Base-by-base conservation (phyloP, 148 eudicot genomes). In the Simmondsia chinensis region DNA sequence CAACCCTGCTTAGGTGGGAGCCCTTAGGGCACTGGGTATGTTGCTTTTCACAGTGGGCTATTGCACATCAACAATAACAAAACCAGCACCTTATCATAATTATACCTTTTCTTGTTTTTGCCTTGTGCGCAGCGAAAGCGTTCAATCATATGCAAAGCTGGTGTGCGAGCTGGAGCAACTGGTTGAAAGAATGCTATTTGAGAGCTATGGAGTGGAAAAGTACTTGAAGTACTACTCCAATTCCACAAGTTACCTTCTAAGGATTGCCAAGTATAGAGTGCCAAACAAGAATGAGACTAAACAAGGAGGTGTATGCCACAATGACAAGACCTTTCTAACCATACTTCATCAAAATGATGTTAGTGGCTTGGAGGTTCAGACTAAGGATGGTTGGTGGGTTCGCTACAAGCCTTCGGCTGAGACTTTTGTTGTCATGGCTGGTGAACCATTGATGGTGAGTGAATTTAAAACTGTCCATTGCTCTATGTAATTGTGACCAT, bases 371-470 rank as follows among this genome's bases (percentile, higher is more conserved):
- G 68, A 79, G 40, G 63, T 72, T 13, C 61, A 79, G 59, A 72
- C 73, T 2, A 73, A 57, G 43, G 61, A 63, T 54, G 87, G 76
- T 0, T 46, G 72, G 10, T 79, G 82, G 87, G 49, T 79, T 42
- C 37, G 9, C 24, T 65, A 50, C 16, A 30, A 62, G 21, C 66
- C 68, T 9, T 48, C 66, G 0, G 65, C 62, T 39, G 54, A 63
- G 1, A 61, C 67, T 17, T 75, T 75, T 26, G 44, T 75, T 14
- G 60, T 79, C 66, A 49, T 79, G 36, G 82, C 76, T 1, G 86
- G 86, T 3, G 78, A 79, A 52, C 54, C 67, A 5, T 46, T 74
- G 26, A 38, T 49, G 72, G 86, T 75, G 20, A 18, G 64, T 50
- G 2, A 9, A 6, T 20, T 39, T 20, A 7, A 13, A 20, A 0